Evolutionary conservation across 345 rosid genomes (phyloP), one percentile per base, ranked within the genome.

Genomic region (Hibiscus syriacus): DNA sequence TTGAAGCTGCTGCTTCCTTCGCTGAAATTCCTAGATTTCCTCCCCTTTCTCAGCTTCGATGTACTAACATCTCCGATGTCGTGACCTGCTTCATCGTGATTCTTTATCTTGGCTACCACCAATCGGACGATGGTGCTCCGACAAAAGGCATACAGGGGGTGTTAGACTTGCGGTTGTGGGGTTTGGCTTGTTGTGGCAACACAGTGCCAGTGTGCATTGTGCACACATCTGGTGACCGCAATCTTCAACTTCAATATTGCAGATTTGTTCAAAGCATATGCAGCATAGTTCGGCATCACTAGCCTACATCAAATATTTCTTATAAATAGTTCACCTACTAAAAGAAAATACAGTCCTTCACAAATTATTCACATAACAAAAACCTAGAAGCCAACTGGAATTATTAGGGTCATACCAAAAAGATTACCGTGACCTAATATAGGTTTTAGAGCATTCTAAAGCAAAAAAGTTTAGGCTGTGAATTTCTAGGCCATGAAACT

Each of bases 151-250:
- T 6, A 85, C 96, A 0, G 98, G 98, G 64, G 97, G 93, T 9
- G 64, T 59, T 30, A 70, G 4, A 55, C 82, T 70, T 11, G 89
- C 80, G 1, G 92, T 92, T 26, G 94, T 81, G 16, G 99, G 99
- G 84, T 92, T 90, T 0, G 99, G 99, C 75, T 95, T 95, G 82
- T 90, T 92, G 78, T 95, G 93, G 76, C 99, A 95, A 72, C 99
- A 95, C 11, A 95, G 82, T 54, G 98, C 91, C 17, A 95, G 81
- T 0, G 97, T 92, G 85, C 99, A 95, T 52, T 86, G 96, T 45
- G 99, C 99, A 73, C 99, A 95, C 98, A 95, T 88, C 77, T 92
- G 99, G 76, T 95, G 99, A 50, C 99, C 92, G n/a, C 99, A 95
- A 73, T 76, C 82, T 69, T 88, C 85, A 4, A 95, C 98, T 85